Conservation (phyloP, 768 basidiomycete genomes). For the Clathrus columnatus region DNA sequence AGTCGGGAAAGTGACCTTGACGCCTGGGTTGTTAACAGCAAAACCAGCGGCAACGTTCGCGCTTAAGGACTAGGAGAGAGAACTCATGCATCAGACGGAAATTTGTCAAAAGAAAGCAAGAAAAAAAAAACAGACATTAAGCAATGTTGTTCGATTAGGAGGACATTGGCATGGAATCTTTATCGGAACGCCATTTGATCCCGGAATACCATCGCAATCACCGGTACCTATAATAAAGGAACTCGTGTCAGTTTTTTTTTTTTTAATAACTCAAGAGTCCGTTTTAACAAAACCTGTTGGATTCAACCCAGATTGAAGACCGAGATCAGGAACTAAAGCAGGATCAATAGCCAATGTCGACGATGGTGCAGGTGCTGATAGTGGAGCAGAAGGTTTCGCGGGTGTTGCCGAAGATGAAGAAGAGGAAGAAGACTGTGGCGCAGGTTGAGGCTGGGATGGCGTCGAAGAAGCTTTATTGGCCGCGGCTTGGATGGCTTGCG, state of each 20-base stretch:
- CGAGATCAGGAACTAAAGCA: constrained; percentile 50
- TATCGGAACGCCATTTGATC: constrained; percentile 23
- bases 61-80: constrained; percentile 22
- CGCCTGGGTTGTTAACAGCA: constrained; percentile 20
- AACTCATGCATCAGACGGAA: neutral
- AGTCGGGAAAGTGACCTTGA: constrained; percentile 20
- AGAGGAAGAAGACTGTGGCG: too few species aligned
- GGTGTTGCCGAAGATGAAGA: too few species aligned
- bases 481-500: constrained; percentile 17
- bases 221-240: constrained; percentile 56
- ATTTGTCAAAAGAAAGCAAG: neutral
- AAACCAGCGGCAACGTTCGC: constrained; percentile 21
- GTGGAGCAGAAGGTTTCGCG: too few species aligned
- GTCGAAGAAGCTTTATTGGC: too few species aligned
- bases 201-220: constrained; percentile 53
- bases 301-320: constrained; percentile 46
- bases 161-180: constrained; percentile 31
- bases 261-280: too few species aligned
- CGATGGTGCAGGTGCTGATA: neutral
- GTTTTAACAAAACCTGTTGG: constrained; percentile 42
- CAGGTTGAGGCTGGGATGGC: too few species aligned
- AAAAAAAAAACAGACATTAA: neutral
- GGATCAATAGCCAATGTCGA: neutral
- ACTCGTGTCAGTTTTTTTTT: too few species aligned
- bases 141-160: constrained; percentile 12